Evolutionary conservation across 1,139 yeast genomes (phyloP), one percentile per base, ranked within the genome.

Genomic region (Pichia sp.): DNA sequence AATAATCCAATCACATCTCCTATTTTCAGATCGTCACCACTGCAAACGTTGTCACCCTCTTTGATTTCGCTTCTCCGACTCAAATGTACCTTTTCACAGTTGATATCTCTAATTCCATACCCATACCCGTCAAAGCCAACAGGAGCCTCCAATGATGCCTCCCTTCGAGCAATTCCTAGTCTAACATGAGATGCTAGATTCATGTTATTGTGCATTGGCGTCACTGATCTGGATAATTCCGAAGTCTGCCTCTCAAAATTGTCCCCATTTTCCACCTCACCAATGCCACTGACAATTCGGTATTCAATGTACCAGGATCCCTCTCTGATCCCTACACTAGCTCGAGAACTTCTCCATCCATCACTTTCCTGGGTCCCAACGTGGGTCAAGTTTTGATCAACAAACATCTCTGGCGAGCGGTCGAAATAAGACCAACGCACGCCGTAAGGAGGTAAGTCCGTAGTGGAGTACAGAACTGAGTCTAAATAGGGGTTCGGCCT

Each of bases 51-150:
- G 10, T 23, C 40, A 29, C 15, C n/a, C 23, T n/a, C 31, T 30
- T 41, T 50, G 11, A 56, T 38, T 26, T 75, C 75, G 47, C 72
- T 70, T 0, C 92, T 90, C 50, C 95, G 75, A 59, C 93, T 84
- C 47, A 86, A 70, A 58, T 93, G 95, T 47, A 93, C 77, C 44
- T 80, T 81, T 59, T 88, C 87, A 1, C 98, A 95, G n/a, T 78
- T 77, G 41, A 79, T 78, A 70, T 92, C 98, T 57, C 98, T 75
- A 8, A 93, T 66, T 0, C 97, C 97, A 68, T 95, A 93, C 0
- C 97, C 93, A 70, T 90, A 93, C 0, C 92, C 95, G 69, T 93
- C 98, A 65, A 82, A 89, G 4, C 99, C 99, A 8, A 92, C 93
- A 0, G 99, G 99, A 0, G 96, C 96, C 62, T 93, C 97, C 50